phyloP scores from a whole-genome alignment of 352 stramenopile genomes.

The Globisporangium alternatum region DNA sequence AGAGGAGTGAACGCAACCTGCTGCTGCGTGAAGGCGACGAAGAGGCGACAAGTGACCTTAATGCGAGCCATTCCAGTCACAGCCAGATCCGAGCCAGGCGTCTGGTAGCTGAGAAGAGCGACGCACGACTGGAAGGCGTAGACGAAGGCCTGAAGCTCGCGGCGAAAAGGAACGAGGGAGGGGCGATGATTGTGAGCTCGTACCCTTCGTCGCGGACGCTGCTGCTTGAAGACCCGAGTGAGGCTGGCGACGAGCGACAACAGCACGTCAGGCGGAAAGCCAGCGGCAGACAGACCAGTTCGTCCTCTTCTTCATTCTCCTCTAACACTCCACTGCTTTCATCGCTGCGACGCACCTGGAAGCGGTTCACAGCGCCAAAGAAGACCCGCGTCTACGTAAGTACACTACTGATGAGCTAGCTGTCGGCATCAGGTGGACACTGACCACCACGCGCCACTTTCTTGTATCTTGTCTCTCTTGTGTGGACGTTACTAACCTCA shows the following conservation, averaged over 20 bases:
- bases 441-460: not conserved
- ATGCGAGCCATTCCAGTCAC: no score
- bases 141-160: slow-evolving; percentile 7
- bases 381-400: slow-evolving; percentile 40
- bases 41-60: not conserved
- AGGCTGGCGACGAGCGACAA: slow-evolving; percentile 10
- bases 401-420: not conserved
- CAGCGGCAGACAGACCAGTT: slow-evolving; percentile 1
- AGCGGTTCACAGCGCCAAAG: slow-evolving; percentile 25
- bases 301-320: not conserved
- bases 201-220: slow-evolving; percentile 25
- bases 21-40: not conserved
- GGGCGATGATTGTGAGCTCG: slow-evolving; percentile 12
- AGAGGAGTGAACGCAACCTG: not conserved
- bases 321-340: slow-evolving; percentile 16
- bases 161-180: not conserved
- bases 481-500: not conserved
- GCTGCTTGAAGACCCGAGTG: slow-evolving; percentile 16
- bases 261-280: slow-evolving; percentile 16
- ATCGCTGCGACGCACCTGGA: slow-evolving; percentile 21
- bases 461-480: not conserved
- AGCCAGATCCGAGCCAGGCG: not conserved
- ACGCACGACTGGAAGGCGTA: slow-evolving; percentile 8
- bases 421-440: not conserved
- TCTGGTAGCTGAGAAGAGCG: not conserved